These are phyloP conservation scores for Xylaria castorea DNA, from an alignment of 495 filamentous ascomycete species.

Conservation along the genomic window DNA sequence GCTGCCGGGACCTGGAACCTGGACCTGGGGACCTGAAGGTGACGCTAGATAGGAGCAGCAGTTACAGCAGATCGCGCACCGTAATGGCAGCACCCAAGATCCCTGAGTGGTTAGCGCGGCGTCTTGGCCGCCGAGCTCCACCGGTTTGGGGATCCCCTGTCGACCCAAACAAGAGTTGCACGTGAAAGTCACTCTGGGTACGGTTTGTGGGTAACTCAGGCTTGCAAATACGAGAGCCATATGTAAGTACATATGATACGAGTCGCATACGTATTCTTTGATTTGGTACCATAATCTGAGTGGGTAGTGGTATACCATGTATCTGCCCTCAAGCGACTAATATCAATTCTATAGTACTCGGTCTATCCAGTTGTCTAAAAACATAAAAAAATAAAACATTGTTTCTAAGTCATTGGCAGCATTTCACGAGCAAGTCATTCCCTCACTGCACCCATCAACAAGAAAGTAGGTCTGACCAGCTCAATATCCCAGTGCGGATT, in stretches of 20 bases:
- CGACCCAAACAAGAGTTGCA: not conserved
- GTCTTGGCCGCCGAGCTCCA: constrained; percentile 3
- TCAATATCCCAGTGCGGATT: constrained; percentile 29
- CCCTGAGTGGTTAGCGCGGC: not conserved
- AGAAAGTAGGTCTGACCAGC: constrained; percentile 31
- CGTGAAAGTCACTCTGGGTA: constrained; percentile 10
- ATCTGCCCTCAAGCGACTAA: too few species aligned
- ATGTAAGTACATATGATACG: too few species aligned
- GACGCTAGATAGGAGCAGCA: constrained; percentile 16
- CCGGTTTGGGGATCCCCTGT: not conserved
- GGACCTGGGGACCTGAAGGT: constrained; percentile 1
- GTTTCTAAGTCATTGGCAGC: too few species aligned
- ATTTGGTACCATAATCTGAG: not conserved
- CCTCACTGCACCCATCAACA: constrained; percentile 32
- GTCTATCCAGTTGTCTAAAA: too few species aligned
- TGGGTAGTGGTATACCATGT: too few species aligned
- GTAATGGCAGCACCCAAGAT: constrained; percentile 1
- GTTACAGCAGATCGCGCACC: constrained; percentile 9
- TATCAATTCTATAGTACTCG: not conserved
- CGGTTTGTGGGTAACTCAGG: too few species aligned
- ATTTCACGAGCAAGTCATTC: not conserved
- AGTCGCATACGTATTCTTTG: too few species aligned
- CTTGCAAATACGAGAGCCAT: too few species aligned
- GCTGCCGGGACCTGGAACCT: not conserved
- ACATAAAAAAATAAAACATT: too few species aligned